phyloP scores from a whole-genome alignment of 768 basidiomycete species.

The Lactifluus piperatus region DNA sequence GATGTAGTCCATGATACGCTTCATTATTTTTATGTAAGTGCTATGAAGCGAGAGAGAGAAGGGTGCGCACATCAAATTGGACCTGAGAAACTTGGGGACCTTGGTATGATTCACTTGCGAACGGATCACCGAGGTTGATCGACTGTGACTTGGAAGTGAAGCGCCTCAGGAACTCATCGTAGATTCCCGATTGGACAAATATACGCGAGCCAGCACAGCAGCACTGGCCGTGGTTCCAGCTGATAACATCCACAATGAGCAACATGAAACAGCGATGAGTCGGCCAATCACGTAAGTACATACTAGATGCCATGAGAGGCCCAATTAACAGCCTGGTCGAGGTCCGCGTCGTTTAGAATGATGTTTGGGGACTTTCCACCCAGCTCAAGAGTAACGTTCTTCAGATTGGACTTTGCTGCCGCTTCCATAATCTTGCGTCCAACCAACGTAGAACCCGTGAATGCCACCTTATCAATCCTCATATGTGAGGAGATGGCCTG shows the following conservation, averaged over 20 bases:
- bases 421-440: conserved; percentile 59
- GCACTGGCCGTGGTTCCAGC: conserved; percentile 67
- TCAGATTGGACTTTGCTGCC: conserved; percentile 52
- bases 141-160: conserved; percentile 46
- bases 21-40: not conserved
- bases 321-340: conserved; percentile 51
- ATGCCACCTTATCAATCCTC: conserved; percentile 58
- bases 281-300: conserved; percentile 16
- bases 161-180: conserved; percentile 61
- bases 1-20: conserved; percentile 58
- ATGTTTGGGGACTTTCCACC: conserved; percentile 58
- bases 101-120: conserved; percentile 47
- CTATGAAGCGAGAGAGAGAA: not conserved
- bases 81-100: conserved; percentile 72
- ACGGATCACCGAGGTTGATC: conserved; percentile 66
- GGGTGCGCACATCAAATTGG: conserved; percentile 54
- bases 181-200: conserved; percentile 69
- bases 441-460: conserved; percentile 60
- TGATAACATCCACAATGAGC: conserved; percentile 19
- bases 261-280: not conserved
- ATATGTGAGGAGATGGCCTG: conserved; percentile 48
- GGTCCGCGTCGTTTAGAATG: conserved; percentile 52
- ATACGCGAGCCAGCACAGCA: conserved; percentile 80
- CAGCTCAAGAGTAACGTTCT: conserved; percentile 62
- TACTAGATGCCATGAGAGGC: conserved; percentile 50